A percentile compares a stretch with the other conserved stretches of the same genome.
phyloP scores from a whole-genome alignment of 805 yeast genomes.

The Nakazawaea pomicola region DNA sequence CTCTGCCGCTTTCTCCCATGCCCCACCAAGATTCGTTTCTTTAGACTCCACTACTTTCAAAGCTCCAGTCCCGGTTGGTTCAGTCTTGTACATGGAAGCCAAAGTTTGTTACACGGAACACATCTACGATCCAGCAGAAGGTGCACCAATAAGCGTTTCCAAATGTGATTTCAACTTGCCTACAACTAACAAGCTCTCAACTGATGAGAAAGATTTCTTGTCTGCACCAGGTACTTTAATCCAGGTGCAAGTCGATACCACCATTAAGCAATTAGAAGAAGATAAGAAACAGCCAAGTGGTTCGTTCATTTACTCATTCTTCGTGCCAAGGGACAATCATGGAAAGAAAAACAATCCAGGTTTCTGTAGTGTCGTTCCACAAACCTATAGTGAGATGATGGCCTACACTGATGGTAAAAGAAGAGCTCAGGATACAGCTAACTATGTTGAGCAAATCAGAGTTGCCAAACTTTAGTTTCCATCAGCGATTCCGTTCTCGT shows the following conservation, averaged over 20 bases:
- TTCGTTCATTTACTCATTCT: constrained; percentile 83
- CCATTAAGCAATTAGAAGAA: constrained; percentile 63
- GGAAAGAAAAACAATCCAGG: constrained; percentile 43
- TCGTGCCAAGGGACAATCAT: constrained; percentile 57
- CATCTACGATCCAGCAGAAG: constrained; percentile 36
- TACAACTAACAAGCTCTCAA: constrained; percentile 50
- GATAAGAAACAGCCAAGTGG: constrained; percentile 70
- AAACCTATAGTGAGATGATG: constrained; percentile 89
- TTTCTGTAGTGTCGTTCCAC: constrained; percentile 77
- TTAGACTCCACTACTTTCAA: constrained; percentile 88
- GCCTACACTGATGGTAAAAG: constrained; percentile 86
- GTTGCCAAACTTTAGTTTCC: background rate
- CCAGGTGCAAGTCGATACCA: constrained; percentile 85
- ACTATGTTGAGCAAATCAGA: constrained; percentile 47
- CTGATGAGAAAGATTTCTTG: constrained; percentile 52
- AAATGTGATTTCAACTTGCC: constrained; percentile 41
- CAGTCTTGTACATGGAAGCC: constrained; percentile 79
- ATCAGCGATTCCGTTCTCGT: no score
- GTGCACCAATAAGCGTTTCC: constrained; percentile 19
- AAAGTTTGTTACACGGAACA: constrained; percentile 85
- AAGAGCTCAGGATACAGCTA: constrained; percentile 79
- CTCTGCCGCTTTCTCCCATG: constrained; percentile 81
- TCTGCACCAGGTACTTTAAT: constrained; percentile 80
- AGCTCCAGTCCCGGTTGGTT: constrained; percentile 95
- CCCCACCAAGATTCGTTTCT: constrained; percentile 84